phyloP scores from a whole-genome alignment of 306 rosid genomes.

The Prunus campanulata region DNA sequence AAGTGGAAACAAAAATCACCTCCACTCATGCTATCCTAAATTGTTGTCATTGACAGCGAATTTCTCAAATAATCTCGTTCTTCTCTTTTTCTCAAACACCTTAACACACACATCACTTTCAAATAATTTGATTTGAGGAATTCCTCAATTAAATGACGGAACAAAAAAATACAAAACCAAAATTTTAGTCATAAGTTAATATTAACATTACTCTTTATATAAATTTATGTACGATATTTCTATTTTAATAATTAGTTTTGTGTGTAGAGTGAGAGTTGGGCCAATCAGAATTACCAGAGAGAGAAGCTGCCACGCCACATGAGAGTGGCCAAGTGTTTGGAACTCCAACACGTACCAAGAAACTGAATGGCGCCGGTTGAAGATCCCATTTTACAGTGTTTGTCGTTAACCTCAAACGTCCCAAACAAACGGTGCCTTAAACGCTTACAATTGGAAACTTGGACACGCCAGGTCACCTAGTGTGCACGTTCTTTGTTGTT shows the following conservation, averaged over 20 bases:
- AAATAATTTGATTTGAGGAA: too few species aligned
- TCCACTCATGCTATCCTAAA: too few species aligned
- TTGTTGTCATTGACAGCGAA: too few species aligned
- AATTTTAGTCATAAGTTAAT: background rate
- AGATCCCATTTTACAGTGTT: constrained; percentile 13
- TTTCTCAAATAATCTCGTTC: too few species aligned
- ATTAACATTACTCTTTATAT: background rate
- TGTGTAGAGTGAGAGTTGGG: background rate
- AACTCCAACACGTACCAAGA: constrained; percentile 17
- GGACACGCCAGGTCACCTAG: background rate
- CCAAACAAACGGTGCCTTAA: constrained; percentile 12
- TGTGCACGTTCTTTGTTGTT: background rate
- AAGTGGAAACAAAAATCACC: too few species aligned
- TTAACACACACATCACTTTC: too few species aligned
- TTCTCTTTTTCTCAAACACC: too few species aligned
- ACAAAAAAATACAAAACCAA: too few species aligned
- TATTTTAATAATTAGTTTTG: background rate
- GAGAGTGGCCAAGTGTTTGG: background rate
- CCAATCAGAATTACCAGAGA: background rate
- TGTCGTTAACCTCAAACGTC: constrained; percentile 22
- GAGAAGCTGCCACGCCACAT: background rate
- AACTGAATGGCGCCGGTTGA: constrained; percentile 28
- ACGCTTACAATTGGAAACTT: constrained; percentile 10
- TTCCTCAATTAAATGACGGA: too few species aligned
- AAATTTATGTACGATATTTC: background rate